Evolutionary conservation across 306 rosid species (phyloP).

Genomic region (Nissolia schottii): DNA sequence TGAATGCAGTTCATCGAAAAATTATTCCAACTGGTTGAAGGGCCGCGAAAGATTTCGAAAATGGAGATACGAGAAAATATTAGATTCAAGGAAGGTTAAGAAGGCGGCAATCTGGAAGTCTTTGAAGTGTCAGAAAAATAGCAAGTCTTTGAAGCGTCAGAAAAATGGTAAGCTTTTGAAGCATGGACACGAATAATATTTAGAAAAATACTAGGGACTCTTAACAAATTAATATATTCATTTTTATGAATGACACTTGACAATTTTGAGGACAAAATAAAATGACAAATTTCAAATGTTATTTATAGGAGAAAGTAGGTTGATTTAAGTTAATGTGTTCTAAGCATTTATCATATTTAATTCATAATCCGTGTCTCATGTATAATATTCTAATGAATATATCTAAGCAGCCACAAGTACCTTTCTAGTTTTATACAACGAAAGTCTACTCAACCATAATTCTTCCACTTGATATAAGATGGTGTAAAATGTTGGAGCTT

Average conservation of each 20-base stretch:
- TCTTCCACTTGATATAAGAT: background rate
- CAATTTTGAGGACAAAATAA: too few relatives aligned
- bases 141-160: background rate
- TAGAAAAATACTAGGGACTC: too few relatives aligned
- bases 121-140: conserved; percentile 12
- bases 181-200: background rate
- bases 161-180: background rate
- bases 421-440: too few relatives aligned
- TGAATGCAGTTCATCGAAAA: conserved; percentile 50
- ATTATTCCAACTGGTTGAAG: conserved; percentile 62
- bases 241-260: too few relatives aligned
- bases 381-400: background rate
- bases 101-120: conserved; percentile 40
- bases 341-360: too few relatives aligned
- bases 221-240: too few relatives aligned
- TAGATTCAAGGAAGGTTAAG: conserved; percentile 41
- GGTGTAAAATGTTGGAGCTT: too few relatives aligned
- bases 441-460: background rate
- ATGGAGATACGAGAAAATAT: conserved; percentile 36
- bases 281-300: too few relatives aligned
- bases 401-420: too few relatives aligned
- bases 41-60: conserved; percentile 32
- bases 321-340: too few relatives aligned
- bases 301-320: too few relatives aligned
- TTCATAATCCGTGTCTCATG: background rate